A percentile compares a stretch with the other conserved stretches of the same genome.
Conservation (phyloP, 1,139 yeast species). For the Schwanniomyces etchellsii region DNA sequence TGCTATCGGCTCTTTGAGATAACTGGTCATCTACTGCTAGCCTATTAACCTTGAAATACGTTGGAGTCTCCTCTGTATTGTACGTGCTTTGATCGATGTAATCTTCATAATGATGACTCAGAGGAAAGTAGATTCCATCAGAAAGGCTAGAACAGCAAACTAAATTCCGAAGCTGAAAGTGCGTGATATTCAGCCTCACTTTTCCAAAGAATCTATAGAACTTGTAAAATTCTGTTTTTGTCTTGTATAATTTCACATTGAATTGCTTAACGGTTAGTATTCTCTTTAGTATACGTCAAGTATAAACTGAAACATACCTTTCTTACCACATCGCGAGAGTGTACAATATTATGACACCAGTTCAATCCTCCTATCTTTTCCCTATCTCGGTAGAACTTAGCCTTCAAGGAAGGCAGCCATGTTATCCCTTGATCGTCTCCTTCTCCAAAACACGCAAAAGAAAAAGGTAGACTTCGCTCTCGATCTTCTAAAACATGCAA, state of each 20-base stretch:
- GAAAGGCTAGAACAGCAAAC: slow-evolving; percentile 38
- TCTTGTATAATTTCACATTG: slow-evolving; percentile 14
- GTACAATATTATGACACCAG: slow-evolving; percentile 37
- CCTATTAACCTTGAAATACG: slow-evolving; percentile 33
- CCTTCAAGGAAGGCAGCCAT: slow-evolving; percentile 29
- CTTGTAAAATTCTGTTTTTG: slow-evolving; percentile 28
- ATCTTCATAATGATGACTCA: slow-evolving; percentile 31
- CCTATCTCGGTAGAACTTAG: slow-evolving; percentile 29
- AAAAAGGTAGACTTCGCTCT: slow-evolving; percentile 30
- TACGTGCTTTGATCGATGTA: slow-evolving; percentile 13
- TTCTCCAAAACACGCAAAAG: slow-evolving; percentile 8
- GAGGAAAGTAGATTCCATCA: slow-evolving; percentile 37
- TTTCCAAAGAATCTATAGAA: slow-evolving; percentile 39
- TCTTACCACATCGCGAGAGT: slow-evolving; percentile 25
- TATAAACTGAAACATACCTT: slow-evolving; percentile 22
- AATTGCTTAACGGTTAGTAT: slow-evolving; percentile 14
- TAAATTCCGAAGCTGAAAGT: slow-evolving; percentile 52
- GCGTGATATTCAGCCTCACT: slow-evolving; percentile 47
- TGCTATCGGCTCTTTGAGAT: slow-evolving; percentile 18
- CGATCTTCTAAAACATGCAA: slow-evolving; percentile 31
- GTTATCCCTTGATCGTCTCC: slow-evolving; percentile 32
- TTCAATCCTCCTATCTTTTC: slow-evolving; percentile 27
- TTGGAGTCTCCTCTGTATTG: slow-evolving; percentile 17
- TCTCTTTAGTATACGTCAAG: slow-evolving; percentile 7
- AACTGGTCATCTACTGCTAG: slow-evolving; percentile 22